phyloP scores from a whole-genome alignment of 2,329 filamentous ascomycete species.

The Aciculosporium take region DNA sequence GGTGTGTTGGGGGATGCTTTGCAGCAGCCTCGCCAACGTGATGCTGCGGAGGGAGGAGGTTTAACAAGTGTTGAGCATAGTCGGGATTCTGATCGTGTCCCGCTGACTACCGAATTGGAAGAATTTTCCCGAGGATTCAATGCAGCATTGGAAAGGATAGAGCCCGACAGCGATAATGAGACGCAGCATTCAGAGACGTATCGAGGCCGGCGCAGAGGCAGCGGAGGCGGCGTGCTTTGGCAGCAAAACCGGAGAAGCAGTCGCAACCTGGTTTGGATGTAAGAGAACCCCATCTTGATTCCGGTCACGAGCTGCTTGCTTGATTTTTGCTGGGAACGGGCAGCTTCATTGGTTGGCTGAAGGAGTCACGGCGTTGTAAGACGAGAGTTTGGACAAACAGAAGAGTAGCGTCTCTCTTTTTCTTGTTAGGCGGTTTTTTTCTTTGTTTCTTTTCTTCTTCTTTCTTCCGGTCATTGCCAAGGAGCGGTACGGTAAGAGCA shows the following conservation, averaged over 20 bases:
- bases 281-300: constrained; percentile 6
- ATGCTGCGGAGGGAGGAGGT: constrained; percentile 4
- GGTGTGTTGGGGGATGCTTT: neutral
- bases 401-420: neutral
- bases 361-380: constrained; percentile 2
- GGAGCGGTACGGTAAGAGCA: neutral
- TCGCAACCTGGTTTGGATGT: constrained; percentile 35
- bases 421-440: too few species aligned
- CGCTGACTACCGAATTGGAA: constrained; percentile 27
- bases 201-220: constrained; percentile 13
- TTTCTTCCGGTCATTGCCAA: neutral
- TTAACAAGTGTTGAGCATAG: constrained; percentile 13
- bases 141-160: constrained; percentile 24
- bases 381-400: neutral
- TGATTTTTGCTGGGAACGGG: neutral
- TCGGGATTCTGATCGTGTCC: constrained; percentile 22
- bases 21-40: constrained; percentile 1
- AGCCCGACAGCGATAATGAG: constrained; percentile 15
- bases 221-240: constrained; percentile 32
- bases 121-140: constrained; percentile 31
- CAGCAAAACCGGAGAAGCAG: constrained; percentile 37
- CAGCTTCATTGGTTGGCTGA: neutral
- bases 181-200: constrained; percentile 10
- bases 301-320: neutral
- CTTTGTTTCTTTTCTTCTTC: neutral